Evolutionary conservation across 257 asterid genomes (phyloP).

Genomic region (Coffea eugenioides): DNA sequence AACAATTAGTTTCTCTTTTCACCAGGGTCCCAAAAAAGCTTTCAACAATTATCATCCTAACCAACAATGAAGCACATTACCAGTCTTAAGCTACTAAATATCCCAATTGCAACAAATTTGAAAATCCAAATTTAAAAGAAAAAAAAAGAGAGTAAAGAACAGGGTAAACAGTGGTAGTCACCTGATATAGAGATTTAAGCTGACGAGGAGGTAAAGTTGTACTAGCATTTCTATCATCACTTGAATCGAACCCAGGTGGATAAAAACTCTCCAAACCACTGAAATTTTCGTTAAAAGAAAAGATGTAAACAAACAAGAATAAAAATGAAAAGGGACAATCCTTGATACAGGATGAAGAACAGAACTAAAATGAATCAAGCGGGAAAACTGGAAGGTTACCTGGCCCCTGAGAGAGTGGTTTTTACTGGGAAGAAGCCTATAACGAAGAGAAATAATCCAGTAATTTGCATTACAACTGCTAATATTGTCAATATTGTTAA

Average conservation of each 20-base stretch:
- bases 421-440: constrained; percentile 80
- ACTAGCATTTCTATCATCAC: constrained; percentile 27
- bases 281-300: constrained; percentile 6
- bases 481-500: constrained; percentile 45
- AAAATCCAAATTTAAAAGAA: too few relatives aligned
- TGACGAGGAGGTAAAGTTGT: constrained; percentile 50
- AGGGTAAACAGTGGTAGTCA: constrained; percentile 25
- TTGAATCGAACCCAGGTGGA: constrained; percentile 52
- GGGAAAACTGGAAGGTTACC: constrained; percentile 29
- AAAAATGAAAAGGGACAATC: neutral
- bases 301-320: neutral
- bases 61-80: too few relatives aligned
- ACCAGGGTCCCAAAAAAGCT: neutral
- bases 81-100: neutral
- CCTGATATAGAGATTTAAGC: constrained; percentile 69
- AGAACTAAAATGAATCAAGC: neutral
- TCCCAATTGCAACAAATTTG: neutral
- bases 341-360: neutral
- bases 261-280: constrained; percentile 82
- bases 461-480: constrained; percentile 59
- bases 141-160: neutral
- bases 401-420: constrained; percentile 73
- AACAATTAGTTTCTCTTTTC: neutral
- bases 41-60: neutral
- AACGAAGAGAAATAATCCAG: constrained; percentile 68